Evolutionary conservation across 495 filamentous ascomycete species (phyloP), one percentile per base, ranked within the genome.

Genomic region (Aspergillus sclerotiicarbonarius): DNA sequence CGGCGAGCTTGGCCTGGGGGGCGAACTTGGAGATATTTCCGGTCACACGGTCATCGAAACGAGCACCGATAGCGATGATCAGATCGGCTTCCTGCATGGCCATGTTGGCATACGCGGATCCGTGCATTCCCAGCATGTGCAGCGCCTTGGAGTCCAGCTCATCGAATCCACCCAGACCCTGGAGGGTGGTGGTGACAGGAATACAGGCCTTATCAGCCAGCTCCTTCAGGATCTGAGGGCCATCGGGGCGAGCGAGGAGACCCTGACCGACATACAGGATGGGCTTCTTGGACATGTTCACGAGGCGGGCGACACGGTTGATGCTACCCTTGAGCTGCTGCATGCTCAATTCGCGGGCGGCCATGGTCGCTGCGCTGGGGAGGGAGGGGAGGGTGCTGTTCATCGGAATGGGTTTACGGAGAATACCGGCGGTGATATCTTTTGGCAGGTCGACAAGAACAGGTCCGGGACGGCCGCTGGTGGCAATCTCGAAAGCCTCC

Each of bases 41-140:
- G 4, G 82, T 84, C 20, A 85, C 83, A 55, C 84, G 81, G 59
- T 86, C 84, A 61, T 87, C 83, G 56, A 86, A 86, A 19, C 84
- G 78, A 8, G 81, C 83, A 43, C 84, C 84, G 18, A 87, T 70
- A 8, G 82, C 82, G 50, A 87, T 77, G 65, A 87, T 77, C 57
- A 87, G 61, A 59, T 86, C 84, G n/a, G 84, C 80, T 58, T 85
- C 79, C 67, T 87, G 84, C 64, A 87, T 85, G 30, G 84, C 80
- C 71, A 85, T 74, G 71, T 86, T 87, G 50, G 84, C 84, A 63
- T 81, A 86, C 8, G 80, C 79, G 15, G 82, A 84, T 32, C 84
- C 84, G 64, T 87, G 82, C 76, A 84, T 84, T 50, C 84, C 84
- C 10, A 87, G 75, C 83, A 87, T 86, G 61, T 85, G 81, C 48